Evolutionary conservation across 2,329 filamentous ascomycete genomes (phyloP).

Genomic region (Claviceps quebecensis): DNA sequence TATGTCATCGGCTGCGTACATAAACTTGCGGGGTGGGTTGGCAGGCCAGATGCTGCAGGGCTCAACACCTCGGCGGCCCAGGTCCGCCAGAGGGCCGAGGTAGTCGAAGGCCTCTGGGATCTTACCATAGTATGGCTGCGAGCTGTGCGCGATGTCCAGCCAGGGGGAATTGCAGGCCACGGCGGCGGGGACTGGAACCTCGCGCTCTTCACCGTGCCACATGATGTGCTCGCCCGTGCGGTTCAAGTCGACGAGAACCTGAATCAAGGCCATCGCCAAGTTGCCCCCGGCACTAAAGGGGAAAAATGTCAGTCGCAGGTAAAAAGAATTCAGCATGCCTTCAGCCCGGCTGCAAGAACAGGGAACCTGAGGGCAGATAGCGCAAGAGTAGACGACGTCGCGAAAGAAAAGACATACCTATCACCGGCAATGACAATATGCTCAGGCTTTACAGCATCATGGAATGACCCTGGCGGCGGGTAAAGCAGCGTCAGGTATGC

Average conservation of each 20-base stretch:
- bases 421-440: conserved; percentile 63
- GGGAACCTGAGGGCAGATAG: not conserved
- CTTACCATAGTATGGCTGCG: conserved; percentile 15
- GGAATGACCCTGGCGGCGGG: conserved; percentile 52
- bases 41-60: conserved; percentile 45
- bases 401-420: conserved; percentile 24
- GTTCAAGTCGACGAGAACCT: conserved; percentile 51
- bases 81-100: conserved; percentile 34
- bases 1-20: conserved; percentile 42
- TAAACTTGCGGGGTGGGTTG: conserved; percentile 33
- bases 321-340: not conserved
- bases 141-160: conserved; percentile 53
- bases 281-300: conserved; percentile 53
- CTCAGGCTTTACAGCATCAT: conserved; percentile 47
- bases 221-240: conserved; percentile 30
- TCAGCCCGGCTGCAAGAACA: not conserved
- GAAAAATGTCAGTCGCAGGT: too few relatives aligned
- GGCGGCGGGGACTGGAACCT: conserved; percentile 53
- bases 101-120: conserved; percentile 21
- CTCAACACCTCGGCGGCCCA: conserved; percentile 16
- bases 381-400: not conserved
- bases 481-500: conserved; percentile 62
- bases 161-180: conserved; percentile 51
- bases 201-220: conserved; percentile 46
- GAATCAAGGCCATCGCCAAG: conserved; percentile 50